These are phyloP conservation scores for Whalleya microplaca DNA, from an alignment of 2,329 filamentous ascomycete genomes.

Conservation along the genomic window DNA sequence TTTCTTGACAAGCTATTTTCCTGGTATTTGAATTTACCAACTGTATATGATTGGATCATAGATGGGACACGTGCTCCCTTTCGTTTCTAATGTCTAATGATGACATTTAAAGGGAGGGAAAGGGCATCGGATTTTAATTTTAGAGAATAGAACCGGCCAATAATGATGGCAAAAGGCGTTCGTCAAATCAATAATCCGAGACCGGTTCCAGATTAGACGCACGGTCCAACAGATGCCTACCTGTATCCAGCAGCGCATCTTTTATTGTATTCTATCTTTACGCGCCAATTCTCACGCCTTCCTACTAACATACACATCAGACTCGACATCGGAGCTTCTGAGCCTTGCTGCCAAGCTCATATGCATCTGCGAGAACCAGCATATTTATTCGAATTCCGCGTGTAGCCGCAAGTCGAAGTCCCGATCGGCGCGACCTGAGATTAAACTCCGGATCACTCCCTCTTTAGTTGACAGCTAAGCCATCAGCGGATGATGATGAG, in stretches of 20 bases:
- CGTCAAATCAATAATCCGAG: conserved; percentile 22
- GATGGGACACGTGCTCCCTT: no score
- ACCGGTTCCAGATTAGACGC: conserved; percentile 12
- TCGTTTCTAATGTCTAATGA: no score
- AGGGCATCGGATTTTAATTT: no score
- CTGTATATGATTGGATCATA: no score
- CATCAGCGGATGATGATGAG: conserved; percentile 20
- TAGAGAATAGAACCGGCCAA: background rate
- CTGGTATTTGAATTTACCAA: no score
- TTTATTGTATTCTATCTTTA: conserved; percentile 9
- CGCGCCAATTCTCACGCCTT: conserved; percentile 8
- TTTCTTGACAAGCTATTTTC: no score
- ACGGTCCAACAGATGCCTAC: conserved; percentile 13
- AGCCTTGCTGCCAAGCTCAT: conserved; percentile 3
- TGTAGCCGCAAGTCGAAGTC: background rate
- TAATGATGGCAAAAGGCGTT: background rate
- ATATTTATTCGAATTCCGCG: background rate
- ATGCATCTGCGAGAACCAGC: background rate
- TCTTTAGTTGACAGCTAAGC: conserved; percentile 2
- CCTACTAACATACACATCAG: background rate
- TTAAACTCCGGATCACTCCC: conserved; percentile 2
- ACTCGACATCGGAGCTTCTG: background rate
- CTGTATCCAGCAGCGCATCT: conserved; percentile 6
- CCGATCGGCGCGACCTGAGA: conserved; percentile 13
- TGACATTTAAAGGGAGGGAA: no score